Evolutionary conservation across 306 rosid species (phyloP), one percentile per base, ranked within the genome.

Genomic region (Parietaria judaica): DNA sequence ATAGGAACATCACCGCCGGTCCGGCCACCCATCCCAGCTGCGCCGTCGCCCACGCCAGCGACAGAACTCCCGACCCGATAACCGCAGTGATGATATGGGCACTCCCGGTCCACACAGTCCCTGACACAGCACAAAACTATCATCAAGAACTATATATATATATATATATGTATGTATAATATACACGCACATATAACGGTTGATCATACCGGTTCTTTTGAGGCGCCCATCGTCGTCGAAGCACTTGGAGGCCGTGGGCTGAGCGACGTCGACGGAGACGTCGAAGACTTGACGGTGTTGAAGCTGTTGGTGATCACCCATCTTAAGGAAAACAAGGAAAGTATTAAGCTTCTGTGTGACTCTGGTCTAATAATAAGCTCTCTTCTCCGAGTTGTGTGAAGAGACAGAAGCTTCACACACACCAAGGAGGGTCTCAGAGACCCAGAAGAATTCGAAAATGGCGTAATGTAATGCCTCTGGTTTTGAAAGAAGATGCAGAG

Each of bases 21-120:
- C 97, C 97, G 65, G 86, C 94, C 53, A 87, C 36, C 97, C 97
- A 90, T 58, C 97, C 97, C 36, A 90, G 94, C 66, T 90, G 97
- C 36, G 97, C 97, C 7, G 67, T 72, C 7, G 97, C 95, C 88
- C 88, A 90, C 50, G 95, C 95, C 74, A 90, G 61, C 3, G 97
- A 70, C 15, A 87, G 49, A 56, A 90, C 97, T 4, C 97, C 97
- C 5, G 97, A 84, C 0, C 97, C 97, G 16, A 90, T 84, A 52
- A 87, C 95, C 3, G 95, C 97, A 0, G 97, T 90, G 46, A 90
- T 84, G 44, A 87, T 81, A 73, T 87, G 97, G 39, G 97, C 82
- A 76, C 94, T 84, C 7, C 88, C 81, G 0, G 95, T 90, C 95
- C 90, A 90, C 14, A 69, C 59, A 14, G 76, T 90, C 56, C 97